These are phyloP conservation scores for Talaromyces borbonicus DNA, from an alignment of 495 filamentous ascomycete genomes.

Conservation along the genomic window DNA sequence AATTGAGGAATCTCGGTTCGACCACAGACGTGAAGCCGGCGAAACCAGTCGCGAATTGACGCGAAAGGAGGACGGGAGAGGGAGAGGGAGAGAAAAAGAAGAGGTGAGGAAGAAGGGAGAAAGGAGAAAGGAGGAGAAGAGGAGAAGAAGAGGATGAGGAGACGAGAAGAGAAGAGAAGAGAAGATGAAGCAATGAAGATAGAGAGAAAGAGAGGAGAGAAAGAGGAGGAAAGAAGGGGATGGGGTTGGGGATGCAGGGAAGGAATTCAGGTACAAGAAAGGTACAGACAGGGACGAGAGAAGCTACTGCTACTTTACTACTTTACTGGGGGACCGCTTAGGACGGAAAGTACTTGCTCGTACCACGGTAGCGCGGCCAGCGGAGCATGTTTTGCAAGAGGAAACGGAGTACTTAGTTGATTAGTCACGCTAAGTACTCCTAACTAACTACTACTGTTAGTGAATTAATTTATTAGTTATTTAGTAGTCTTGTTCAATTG, in stretches of 20 bases:
- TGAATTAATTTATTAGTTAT: too few relatives aligned
- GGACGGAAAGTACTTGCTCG: background rate
- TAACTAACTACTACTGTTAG: too few relatives aligned
- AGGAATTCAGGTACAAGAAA: background rate
- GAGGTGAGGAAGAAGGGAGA: slow-evolving; percentile 9
- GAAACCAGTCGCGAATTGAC: slow-evolving; percentile 9
- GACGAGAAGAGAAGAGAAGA: slow-evolving; percentile 12
- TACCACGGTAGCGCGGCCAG: background rate
- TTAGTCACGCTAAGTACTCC: too few relatives aligned
- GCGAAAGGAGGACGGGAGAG: slow-evolving; percentile 12
- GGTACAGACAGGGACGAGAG: too few relatives aligned
- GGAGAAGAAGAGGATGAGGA: slow-evolving; percentile 8
- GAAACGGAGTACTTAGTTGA: background rate
- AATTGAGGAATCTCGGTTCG: too few relatives aligned
- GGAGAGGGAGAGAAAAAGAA: slow-evolving; percentile 5
- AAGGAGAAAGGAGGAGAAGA: slow-evolving; percentile 5
- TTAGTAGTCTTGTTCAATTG: too few relatives aligned
- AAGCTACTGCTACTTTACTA: background rate
- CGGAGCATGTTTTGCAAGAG: background rate
- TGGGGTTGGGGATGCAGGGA: background rate
- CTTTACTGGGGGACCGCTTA: background rate
- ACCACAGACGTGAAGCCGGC: slow-evolving; percentile 8
- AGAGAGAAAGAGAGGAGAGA: slow-evolving; percentile 9
- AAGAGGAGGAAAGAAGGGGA: slow-evolving; percentile 6
- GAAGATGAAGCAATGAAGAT: slow-evolving; percentile 2